Evolutionary conservation across 257 asterid species (phyloP).

Genomic region (Petunia secreta): DNA sequence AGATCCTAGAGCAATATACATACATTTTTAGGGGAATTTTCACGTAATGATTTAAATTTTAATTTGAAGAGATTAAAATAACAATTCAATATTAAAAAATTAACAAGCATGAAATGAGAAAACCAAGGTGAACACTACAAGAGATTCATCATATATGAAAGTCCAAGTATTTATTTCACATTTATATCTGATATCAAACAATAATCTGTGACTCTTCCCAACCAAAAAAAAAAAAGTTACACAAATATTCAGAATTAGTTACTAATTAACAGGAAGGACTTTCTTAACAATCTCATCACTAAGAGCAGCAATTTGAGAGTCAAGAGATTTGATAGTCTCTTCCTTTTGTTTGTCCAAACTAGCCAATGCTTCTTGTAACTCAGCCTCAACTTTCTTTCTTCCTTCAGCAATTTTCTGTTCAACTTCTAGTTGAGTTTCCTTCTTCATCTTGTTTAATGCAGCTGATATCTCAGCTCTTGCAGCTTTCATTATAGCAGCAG

Average conservation of each 20-base stretch:
- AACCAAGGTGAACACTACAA: no score
- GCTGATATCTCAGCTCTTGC: constrained; percentile 93
- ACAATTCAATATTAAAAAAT: not conserved
- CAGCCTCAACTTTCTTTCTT: constrained; percentile 80
- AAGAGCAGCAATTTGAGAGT: constrained; percentile 78
- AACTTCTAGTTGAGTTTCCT: constrained; percentile 84
- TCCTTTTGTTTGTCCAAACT: constrained; percentile 78
- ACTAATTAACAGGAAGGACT: constrained; percentile 77
- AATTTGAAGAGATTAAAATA: no score
- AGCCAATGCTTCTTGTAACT: constrained; percentile 77
- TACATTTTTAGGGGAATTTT: no score
- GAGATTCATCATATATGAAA: not conserved
- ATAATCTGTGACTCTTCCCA: not conserved
- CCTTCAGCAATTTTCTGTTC: constrained; percentile 81
- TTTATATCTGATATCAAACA: not conserved
- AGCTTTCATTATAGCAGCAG: constrained; percentile 77
- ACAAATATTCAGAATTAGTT: not conserved
- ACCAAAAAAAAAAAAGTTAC: not conserved
- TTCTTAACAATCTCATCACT: constrained; percentile 90
- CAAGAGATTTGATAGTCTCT: constrained; percentile 73
- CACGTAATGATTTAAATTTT: no score
- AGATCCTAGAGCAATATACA: no score
- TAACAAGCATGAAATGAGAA: no score
- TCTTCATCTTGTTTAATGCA: constrained; percentile 92
- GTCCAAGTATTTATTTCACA: not conserved